Percentiles rank a stretch among this genome's conserved stretches.
Evolutionary conservation across 208 protist genomes (phyloP).

Genomic region (Crithidia fasciculata): DNA sequence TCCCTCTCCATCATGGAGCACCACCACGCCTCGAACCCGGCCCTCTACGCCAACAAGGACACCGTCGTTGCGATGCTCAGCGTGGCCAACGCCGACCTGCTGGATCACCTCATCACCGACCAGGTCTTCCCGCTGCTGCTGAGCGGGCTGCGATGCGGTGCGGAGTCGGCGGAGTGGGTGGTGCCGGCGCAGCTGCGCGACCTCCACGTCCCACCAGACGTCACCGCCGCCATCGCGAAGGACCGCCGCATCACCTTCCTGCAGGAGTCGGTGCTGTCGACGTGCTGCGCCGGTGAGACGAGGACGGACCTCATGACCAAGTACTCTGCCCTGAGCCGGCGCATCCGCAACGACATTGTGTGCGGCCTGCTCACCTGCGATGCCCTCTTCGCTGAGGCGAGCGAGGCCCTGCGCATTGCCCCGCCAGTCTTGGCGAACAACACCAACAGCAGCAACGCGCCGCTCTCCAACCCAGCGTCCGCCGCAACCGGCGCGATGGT

Average conservation of each 20-base stretch:
- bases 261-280: conserved; percentile 37
- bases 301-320: conserved; percentile 27
- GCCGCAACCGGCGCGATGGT: neutral
- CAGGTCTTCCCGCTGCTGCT: conserved; percentile 54
- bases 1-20: conserved; percentile 74
- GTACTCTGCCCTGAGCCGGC: conserved; percentile 45
- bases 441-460: conserved; percentile 1
- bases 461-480: neutral
- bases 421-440: conserved; percentile 20
- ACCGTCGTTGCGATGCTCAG: conserved; percentile 53
- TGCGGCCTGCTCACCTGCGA: conserved; percentile 63
- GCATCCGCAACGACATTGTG: conserved; percentile 70
- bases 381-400: conserved; percentile 47
- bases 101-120: conserved; percentile 57
- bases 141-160: conserved; percentile 15
- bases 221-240: conserved; percentile 50
- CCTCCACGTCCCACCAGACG: conserved; percentile 53
- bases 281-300: conserved; percentile 16
- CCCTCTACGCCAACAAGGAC: conserved; percentile 51
- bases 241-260: conserved; percentile 55
- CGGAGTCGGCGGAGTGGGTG: conserved; percentile 17
- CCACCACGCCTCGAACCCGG: conserved; percentile 43
- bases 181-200: conserved; percentile 43
- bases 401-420: conserved; percentile 55
- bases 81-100: conserved; percentile 58